Base-by-base conservation (phyloP, 352 stramenopile genomes). In the Globisporangium acanthophoron region DNA sequence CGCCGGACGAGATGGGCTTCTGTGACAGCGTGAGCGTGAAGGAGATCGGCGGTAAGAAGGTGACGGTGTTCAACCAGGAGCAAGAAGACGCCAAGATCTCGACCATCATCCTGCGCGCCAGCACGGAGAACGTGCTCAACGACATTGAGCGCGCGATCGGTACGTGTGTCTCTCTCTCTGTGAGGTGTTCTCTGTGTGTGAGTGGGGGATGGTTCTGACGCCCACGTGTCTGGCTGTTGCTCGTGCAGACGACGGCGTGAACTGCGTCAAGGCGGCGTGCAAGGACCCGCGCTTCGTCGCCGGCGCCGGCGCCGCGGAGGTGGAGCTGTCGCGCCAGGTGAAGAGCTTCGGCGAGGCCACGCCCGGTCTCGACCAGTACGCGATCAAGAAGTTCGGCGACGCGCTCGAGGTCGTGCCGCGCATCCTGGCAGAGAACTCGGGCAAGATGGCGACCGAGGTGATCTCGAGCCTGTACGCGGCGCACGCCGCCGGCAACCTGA, bases 301-400 rank as follows among this genome's bases (percentile, higher is more conserved):
- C 43, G 97, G 97, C 60, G 89, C 84, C 31, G 97, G 97, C 52
- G 97, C 96, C 41, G 92, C 91, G 4, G 97, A 99, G 79, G 96
- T 99, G 56, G 96, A 98, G 64, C 84, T 99, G 52, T 96, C 94
- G 47, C 85, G 95, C 54, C 88, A 96, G 64, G 87, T 99, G 50
- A 86, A 96, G 62, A 89, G 78, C 62, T 98, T 98, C 65, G 97
- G 93, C 20, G 93, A 99, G 59, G 90, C 91, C n/a, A 96, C 84
- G 64, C 91, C 96, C 2, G 97, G 97, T 24, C 85, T 99, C 54
- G 97, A 99, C 72, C 97, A 99, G 79, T 99, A 99, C 76, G 96
- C 97, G 57, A 99, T 99, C 73, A 96, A 97, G 62, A 98, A 99
- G 71, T 99, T 99, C 76, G 97, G 92, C 52, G 97, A 99, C 54